Conservation (phyloP, 2,329 filamentous ascomycete species). For the Diaporthe destruens region DNA sequence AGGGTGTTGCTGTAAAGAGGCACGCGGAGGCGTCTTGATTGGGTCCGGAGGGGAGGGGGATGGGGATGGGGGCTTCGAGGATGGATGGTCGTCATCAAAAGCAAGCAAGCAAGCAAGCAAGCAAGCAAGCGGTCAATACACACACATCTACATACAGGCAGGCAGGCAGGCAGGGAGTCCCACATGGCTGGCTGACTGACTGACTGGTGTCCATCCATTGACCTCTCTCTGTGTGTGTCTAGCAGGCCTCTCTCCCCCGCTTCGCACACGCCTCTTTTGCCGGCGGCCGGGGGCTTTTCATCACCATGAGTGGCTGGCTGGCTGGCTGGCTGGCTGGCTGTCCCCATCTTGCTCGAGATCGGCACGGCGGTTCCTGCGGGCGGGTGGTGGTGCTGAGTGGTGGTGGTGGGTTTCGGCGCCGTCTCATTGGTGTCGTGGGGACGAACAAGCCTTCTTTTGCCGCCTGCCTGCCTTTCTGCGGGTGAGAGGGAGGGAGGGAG, state of each 20-base stretch:
- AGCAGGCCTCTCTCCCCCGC: not conserved
- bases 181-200: too few relatives aligned
- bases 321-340: too few relatives aligned
- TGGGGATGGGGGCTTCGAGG: not conserved
- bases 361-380: not conserved
- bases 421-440: not conserved
- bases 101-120: not conserved
- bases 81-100: constrained; percentile 33
- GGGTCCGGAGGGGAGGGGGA: not conserved
- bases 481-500: too few relatives aligned
- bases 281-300: not conserved
- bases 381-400: not conserved
- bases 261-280: not conserved
- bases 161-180: too few relatives aligned
- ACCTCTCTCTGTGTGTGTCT: not conserved
- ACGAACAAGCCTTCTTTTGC: not conserved
- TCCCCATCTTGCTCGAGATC: not conserved
- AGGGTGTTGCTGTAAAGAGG: constrained; percentile 1
- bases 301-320: not conserved
- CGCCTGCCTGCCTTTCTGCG: not conserved
- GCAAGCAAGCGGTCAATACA: constrained; percentile 31
- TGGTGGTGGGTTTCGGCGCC: not conserved
- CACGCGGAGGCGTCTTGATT: constrained; percentile 19
- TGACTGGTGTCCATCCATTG: not conserved
- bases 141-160: constrained; percentile 27